Percentiles rank a stretch among this genome's conserved stretches.
These are phyloP conservation scores for Ambrosiella cleistominuta DNA, from an alignment of 2,329 filamentous ascomycete genomes.

Conservation along the genomic window DNA sequence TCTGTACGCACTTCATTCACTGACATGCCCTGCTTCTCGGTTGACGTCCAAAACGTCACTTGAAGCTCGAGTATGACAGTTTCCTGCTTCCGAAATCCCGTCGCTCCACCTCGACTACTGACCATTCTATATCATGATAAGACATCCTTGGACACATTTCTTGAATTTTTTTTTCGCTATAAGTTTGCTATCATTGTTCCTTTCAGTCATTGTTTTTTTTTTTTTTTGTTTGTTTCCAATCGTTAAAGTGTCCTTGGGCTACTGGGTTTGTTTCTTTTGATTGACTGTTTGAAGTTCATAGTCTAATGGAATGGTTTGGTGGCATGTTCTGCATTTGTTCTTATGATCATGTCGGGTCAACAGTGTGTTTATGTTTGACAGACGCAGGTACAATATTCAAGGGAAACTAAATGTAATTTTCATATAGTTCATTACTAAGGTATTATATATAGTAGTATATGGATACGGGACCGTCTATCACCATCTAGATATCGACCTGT, in stretches of 20 bases:
- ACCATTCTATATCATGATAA: neutral
- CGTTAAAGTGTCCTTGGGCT: neutral
- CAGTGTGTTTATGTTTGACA: too few relatives aligned
- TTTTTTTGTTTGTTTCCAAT: neutral
- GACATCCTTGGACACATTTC: neutral
- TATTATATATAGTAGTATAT: neutral
- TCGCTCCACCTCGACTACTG: neutral
- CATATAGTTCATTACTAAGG: neutral
- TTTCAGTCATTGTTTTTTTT: neutral
- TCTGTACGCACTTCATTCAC: neutral
- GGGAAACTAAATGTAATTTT: neutral
- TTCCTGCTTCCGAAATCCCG: too few relatives aligned
- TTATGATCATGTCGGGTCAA: too few relatives aligned
- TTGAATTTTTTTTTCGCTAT: neutral
- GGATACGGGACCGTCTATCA: neutral
- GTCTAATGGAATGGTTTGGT: too few relatives aligned
- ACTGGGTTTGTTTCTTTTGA: neutral
- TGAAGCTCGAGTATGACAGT: too few relatives aligned
- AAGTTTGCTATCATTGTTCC: neutral
- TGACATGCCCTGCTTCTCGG: neutral
- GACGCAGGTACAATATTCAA: neutral
- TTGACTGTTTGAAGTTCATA: too few relatives aligned
- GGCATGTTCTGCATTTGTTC: too few relatives aligned
- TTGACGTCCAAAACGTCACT: neutral
- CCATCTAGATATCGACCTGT: neutral